Evolutionary conservation across 1,284 basidiomycete genomes (phyloP).

Genomic region (Cerioporus squamosus): DNA sequence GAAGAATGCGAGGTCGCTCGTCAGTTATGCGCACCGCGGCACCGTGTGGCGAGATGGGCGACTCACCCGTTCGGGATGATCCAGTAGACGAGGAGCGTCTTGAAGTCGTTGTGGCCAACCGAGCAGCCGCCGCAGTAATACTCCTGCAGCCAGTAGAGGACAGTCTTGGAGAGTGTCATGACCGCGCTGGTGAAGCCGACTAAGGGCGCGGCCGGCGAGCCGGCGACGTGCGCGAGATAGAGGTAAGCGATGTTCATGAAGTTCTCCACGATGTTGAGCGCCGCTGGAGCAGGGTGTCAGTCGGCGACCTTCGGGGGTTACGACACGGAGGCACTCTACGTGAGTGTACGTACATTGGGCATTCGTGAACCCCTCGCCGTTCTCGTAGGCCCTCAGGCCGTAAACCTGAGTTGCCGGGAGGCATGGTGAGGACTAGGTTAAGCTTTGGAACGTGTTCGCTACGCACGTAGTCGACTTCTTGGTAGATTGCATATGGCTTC

Average conservation of each 20-base stretch:
- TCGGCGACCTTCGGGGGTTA: background rate
- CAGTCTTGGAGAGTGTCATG: constrained; percentile 87
- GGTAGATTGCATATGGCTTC: constrained; percentile 81
- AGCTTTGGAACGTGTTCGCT: background rate
- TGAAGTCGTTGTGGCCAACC: constrained; percentile 72
- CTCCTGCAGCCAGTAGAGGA: constrained; percentile 83
- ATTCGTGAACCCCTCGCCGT: constrained; percentile 81
- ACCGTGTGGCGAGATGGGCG: constrained; percentile 2
- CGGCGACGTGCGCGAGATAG: constrained; percentile 67
- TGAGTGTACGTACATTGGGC: constrained; percentile 70
- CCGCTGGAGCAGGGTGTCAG: constrained; percentile 47
- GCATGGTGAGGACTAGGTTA: background rate
- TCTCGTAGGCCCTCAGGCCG: constrained; percentile 64
- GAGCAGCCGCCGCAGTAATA: constrained; percentile 74
- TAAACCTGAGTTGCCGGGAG: constrained; percentile 59
- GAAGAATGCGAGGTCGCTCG: background rate
- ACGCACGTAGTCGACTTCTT: constrained; percentile 68
- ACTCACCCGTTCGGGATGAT: constrained; percentile 81
- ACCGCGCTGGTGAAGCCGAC: constrained; percentile 74
- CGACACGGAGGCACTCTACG: constrained; percentile 1
- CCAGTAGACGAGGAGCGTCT: constrained; percentile 65
- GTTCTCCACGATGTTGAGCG: constrained; percentile 84
- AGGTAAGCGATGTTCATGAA: constrained; percentile 77
- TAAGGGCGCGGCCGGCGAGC: constrained; percentile 68
- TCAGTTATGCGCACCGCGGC: background rate